Percentiles rank a stretch among this genome's conserved stretches.
phyloP scores from a whole-genome alignment of 2,329 filamentous ascomycete genomes.

The Fusarium sp. region DNA sequence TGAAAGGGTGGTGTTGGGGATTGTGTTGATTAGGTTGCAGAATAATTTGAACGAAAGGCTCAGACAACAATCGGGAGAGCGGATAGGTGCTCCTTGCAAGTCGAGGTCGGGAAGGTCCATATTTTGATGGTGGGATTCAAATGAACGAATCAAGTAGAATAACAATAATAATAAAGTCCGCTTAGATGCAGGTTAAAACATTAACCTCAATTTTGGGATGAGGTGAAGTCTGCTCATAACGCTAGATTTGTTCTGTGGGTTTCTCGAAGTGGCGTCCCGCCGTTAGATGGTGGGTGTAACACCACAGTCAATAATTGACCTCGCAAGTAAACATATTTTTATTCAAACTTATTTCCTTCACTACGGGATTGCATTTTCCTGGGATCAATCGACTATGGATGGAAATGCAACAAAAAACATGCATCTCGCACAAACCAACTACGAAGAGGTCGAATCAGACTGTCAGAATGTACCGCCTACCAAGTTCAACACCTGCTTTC shows the following conservation, averaged over 20 bases:
- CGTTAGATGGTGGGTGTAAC: not conserved
- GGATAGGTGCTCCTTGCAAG: constrained; percentile 26
- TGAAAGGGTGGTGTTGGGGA: not conserved
- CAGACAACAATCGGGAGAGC: constrained; percentile 47
- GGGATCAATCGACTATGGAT: not conserved
- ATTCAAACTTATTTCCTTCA: not conserved
- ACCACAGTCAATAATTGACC: not conserved
- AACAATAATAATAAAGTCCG: not conserved
- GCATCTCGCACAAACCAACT: not conserved
- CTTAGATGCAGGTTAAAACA: not conserved
- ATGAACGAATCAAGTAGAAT: not conserved
- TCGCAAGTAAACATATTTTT: not conserved
- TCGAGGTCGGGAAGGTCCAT: constrained; percentile 36
- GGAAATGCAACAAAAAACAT: not conserved
- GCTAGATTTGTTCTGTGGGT: not conserved
- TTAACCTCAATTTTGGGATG: not conserved
- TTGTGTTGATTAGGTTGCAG: constrained; percentile 23
- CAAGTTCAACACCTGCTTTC: constrained; percentile 25
- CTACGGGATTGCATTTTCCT: not conserved
- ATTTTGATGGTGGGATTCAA: not conserved
- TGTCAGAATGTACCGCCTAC: constrained; percentile 3
- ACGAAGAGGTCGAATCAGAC: constrained; percentile 4
- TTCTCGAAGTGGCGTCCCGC: not conserved
- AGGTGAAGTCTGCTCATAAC: not conserved
- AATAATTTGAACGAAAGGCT: constrained; percentile 45